phyloP scores from a whole-genome alignment of 176 grass and related monocot genomes.

The Oryza meridionalis region DNA sequence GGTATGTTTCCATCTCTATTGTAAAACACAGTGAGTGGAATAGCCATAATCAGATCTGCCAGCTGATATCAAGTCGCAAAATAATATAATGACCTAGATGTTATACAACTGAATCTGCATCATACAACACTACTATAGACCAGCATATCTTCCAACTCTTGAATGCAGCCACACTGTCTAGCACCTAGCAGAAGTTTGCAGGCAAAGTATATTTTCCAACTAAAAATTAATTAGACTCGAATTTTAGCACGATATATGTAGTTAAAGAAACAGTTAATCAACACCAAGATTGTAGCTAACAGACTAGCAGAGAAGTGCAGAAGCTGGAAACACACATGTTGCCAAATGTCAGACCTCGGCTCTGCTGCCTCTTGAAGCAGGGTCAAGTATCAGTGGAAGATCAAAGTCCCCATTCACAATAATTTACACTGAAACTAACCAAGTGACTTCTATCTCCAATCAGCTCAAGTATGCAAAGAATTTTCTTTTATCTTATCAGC shows the following conservation, averaged over 20 bases:
- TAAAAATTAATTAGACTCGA: not conserved
- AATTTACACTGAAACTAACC: not conserved
- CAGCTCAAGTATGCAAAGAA: not conserved
- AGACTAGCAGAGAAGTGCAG: not conserved
- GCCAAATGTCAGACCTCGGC: not conserved
- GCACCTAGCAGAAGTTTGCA: not conserved
- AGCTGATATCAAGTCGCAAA: conserved; percentile 11
- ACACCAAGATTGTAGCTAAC: not conserved
- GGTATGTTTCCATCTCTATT: conserved; percentile 72
- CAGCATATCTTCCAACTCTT: conserved; percentile 1
- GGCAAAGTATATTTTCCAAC: not conserved
- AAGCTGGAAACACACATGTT: not conserved
- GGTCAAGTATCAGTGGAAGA: not conserved
- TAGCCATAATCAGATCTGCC: conserved; percentile 19
- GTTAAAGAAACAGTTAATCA: not conserved
- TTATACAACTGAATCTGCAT: not conserved
- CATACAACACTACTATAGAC: not conserved
- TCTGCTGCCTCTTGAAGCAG: not conserved
- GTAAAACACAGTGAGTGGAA: conserved; percentile 16
- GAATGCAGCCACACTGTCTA: not conserved
- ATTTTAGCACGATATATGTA: not conserved
- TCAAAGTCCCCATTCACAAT: not conserved
- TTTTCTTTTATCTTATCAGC: not conserved
- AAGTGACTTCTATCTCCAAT: not conserved
- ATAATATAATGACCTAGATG: not conserved